Conservation (phyloP, 371 early-diverging fungal species). For the Rhizopus delemar region DNA sequence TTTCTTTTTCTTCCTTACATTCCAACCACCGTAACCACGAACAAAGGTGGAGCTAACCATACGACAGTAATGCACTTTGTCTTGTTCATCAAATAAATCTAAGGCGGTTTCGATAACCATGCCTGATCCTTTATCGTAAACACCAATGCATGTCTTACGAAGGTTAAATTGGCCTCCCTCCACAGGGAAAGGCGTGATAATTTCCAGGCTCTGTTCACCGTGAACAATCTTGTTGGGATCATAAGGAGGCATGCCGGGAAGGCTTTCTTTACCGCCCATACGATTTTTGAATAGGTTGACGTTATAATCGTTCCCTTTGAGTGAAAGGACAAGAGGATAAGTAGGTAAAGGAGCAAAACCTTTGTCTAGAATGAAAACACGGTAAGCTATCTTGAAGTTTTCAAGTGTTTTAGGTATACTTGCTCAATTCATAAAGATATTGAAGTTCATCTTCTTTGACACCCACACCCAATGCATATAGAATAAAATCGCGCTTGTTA, state of each 20-base stretch:
- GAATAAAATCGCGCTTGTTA: conserved; percentile 67
- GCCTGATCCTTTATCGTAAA: conserved; percentile 58
- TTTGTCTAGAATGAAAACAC: conserved; percentile 39
- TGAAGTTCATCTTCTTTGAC: conserved; percentile 57
- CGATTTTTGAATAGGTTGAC: conserved; percentile 68
- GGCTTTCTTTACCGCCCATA: conserved; percentile 30
- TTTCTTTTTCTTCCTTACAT: conserved; percentile 28
- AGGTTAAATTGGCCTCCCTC: conserved; percentile 61
- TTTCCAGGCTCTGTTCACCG: conserved; percentile 70
- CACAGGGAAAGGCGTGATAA: conserved; percentile 61
- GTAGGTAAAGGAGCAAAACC: conserved; percentile 71
- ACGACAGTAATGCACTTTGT: conserved; percentile 50
- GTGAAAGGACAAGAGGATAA: conserved; percentile 67
- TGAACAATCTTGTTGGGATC: conserved; percentile 76
- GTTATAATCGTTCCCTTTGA: conserved; percentile 62
- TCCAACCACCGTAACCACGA: conserved; percentile 65
- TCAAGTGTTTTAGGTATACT: background rate
- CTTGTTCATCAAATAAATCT: conserved; percentile 52
- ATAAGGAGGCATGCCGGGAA: conserved; percentile 68
- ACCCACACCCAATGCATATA: conserved; percentile 73
- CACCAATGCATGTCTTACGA: conserved; percentile 54
- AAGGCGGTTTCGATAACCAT: conserved; percentile 31
- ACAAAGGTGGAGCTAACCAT: conserved; percentile 61
- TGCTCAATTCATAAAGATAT: conserved; percentile 69
- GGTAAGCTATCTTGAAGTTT: background rate